Percentiles rank a stretch among this genome's conserved stretches.
Conservation (phyloP, 345 rosid genomes). For the Turnera subulata region DNA sequence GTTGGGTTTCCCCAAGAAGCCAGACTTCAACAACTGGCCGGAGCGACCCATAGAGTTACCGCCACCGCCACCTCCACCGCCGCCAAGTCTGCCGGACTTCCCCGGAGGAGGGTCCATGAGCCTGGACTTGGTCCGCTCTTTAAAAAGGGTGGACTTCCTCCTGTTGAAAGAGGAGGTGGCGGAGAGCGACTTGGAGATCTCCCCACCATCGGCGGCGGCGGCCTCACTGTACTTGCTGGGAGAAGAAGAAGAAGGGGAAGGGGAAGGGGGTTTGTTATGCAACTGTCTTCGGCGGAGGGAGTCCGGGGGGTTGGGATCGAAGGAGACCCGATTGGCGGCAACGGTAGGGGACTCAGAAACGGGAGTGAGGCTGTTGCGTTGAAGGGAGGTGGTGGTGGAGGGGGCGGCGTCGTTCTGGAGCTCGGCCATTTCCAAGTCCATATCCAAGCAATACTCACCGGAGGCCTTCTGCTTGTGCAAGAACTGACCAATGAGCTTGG, state of each 20-base stretch:
- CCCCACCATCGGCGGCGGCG: slow-evolving; percentile 2
- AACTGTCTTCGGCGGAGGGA: slow-evolving; percentile 8
- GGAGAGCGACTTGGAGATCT: slow-evolving; percentile 21
- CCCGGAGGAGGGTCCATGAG: slow-evolving; percentile 26
- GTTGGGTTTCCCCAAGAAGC: slow-evolving; percentile 18
- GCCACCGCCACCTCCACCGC: not conserved
- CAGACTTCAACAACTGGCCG: slow-evolving; percentile 26
- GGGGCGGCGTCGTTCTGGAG: slow-evolving; percentile 18
- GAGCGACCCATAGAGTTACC: slow-evolving; percentile 22
- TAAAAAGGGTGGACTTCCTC: slow-evolving; percentile 21
- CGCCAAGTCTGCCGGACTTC: slow-evolving; percentile 19
- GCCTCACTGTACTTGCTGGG: slow-evolving; percentile 12
- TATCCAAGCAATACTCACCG: slow-evolving; percentile 44
- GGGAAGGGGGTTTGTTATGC: too few relatives aligned
- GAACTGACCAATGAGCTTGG: slow-evolving; percentile 48
- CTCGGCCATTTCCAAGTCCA: slow-evolving; percentile 46
- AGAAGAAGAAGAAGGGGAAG: slow-evolving; percentile 10
- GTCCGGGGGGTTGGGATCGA: slow-evolving; percentile 25
- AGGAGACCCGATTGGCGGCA: slow-evolving; percentile 26
- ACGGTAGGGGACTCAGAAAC: slow-evolving; percentile 37
- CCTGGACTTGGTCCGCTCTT: slow-evolving; percentile 27
- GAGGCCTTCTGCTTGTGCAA: slow-evolving; percentile 49
- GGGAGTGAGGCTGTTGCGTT: slow-evolving; percentile 24
- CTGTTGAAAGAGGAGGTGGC: slow-evolving; percentile 18
- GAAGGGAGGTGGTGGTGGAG: not conserved